Percentiles rank a stretch among this genome's conserved stretches.
Evolutionary conservation across 305 asterid species (phyloP).

Genomic region (Salvia sclarea): DNA sequence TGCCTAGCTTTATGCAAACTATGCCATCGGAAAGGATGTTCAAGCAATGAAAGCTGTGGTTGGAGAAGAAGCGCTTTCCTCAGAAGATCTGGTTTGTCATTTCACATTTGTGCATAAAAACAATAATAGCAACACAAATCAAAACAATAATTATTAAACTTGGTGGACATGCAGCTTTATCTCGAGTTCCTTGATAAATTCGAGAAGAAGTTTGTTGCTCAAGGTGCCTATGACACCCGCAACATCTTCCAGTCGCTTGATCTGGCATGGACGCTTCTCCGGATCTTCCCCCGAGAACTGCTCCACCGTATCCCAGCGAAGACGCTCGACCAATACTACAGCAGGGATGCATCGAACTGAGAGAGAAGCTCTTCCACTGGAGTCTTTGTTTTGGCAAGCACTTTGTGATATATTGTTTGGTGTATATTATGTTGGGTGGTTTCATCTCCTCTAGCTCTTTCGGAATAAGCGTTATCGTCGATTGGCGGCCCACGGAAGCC

Average conservation of each 20-base stretch:
- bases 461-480: constrained; percentile 41
- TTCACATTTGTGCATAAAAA: not conserved
- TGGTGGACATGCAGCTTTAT: constrained; percentile 60
- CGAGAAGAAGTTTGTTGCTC: constrained; percentile 93
- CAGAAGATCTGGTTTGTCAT: constrained; percentile 87
- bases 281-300: constrained; percentile 96
- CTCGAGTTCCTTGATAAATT: constrained; percentile 97
- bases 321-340: constrained; percentile 86
- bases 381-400: constrained; percentile 29
- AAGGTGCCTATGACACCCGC: constrained; percentile 98
- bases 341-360: constrained; percentile 81
- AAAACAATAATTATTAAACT: constrained; percentile 26
- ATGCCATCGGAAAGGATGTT: constrained; percentile 98
- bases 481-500: constrained; percentile 38
- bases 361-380: constrained; percentile 24
- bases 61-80: constrained; percentile 99
- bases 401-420: constrained; percentile 37
- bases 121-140: not conserved
- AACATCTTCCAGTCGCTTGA: constrained; percentile 97
- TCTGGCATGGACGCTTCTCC: constrained; percentile 95
- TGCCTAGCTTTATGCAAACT: constrained; percentile 85
- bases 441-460: constrained; percentile 37
- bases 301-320: constrained; percentile 99
- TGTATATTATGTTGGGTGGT: constrained; percentile 40
- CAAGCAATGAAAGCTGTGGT: constrained; percentile 99